phyloP scores from a whole-genome alignment of 306 rosid species.

The Acacia melanoxylon region DNA sequence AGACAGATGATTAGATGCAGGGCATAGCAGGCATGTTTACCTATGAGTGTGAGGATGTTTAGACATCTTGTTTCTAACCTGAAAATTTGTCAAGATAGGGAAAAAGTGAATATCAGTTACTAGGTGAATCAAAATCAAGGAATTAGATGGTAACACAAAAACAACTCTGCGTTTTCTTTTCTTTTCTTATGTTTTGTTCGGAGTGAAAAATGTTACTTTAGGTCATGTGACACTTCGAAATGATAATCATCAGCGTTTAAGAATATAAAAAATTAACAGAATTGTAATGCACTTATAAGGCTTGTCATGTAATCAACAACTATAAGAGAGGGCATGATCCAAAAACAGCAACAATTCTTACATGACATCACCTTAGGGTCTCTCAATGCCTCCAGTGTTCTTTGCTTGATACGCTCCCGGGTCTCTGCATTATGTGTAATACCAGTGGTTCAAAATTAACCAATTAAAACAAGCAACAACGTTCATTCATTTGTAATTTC shows the following conservation, averaged over 20 bases:
- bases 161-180: background rate
- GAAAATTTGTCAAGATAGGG: conserved; percentile 36
- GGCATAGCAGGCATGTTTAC: conserved; percentile 35
- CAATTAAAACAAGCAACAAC: conserved; percentile 15
- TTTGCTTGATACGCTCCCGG: conserved; percentile 62
- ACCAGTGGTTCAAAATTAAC: conserved; percentile 28
- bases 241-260: background rate
- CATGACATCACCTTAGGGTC: conserved; percentile 94
- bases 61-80: conserved; percentile 83
- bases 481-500: conserved; percentile 33
- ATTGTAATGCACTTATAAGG: conserved; percentile 4
- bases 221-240: conserved; percentile 8
- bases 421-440: conserved; percentile 55
- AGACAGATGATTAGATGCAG: background rate
- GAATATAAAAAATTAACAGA: conserved; percentile 8
- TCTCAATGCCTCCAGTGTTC: conserved; percentile 79
- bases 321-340: conserved; percentile 23
- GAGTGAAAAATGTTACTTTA: background rate
- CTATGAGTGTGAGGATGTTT: conserved; percentile 67
- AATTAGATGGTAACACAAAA: conserved; percentile 6
- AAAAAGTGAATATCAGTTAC: conserved; percentile 19
- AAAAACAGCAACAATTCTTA: conserved; percentile 51
- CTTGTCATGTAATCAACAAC: conserved; percentile 10
- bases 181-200: background rate
- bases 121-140: background rate